Percentiles rank a stretch among this genome's conserved stretches.
Conservation (phyloP, 441 rosid species). For the Adansonia gregorii region DNA sequence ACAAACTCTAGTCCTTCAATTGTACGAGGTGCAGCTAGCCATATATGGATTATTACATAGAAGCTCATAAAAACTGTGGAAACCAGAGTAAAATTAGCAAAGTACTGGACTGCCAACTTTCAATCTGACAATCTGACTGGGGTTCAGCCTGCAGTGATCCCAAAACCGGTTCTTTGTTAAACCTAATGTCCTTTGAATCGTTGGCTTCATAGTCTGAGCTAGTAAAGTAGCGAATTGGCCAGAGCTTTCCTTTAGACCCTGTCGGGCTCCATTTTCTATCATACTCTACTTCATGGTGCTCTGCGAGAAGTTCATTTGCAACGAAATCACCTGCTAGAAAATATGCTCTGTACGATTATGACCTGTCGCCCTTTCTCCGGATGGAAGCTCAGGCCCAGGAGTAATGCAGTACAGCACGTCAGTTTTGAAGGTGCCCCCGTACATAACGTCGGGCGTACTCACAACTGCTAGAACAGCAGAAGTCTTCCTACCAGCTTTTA, state of each 20-base stretch:
- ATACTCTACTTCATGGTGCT: conserved; percentile 92
- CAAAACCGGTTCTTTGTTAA: conserved; percentile 81
- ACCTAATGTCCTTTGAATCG: conserved; percentile 76
- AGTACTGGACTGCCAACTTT: conserved; percentile 81
- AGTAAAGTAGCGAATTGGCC: conserved; percentile 67
- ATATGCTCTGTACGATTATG: conserved; percentile 31
- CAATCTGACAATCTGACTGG: conserved; percentile 83
- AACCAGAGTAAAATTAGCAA: conserved; percentile 79
- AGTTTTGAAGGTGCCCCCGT: conserved; percentile 73
- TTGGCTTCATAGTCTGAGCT: conserved; percentile 67
- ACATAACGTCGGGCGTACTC: conserved; percentile 89
- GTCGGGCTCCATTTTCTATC: conserved; percentile 91
- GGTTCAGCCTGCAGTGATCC: conserved; percentile 83
- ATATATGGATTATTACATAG: conserved; percentile 74
- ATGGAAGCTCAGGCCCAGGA: conserved; percentile 85
- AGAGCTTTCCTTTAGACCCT: conserved; percentile 79
- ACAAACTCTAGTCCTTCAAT: conserved; percentile 91
- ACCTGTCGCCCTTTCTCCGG: conserved; percentile 47
- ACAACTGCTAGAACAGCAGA: conserved; percentile 64
- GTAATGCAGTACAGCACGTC: conserved; percentile 80
- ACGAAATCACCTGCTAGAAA: conserved; percentile 75
- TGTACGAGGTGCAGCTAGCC: conserved; percentile 60
- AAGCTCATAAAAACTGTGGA: conserved; percentile 68
- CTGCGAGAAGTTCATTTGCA: conserved; percentile 88
- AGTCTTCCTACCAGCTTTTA: conserved; percentile 76